Percentiles rank a stretch among this genome's conserved stretches.
Conservation (phyloP, 2,329 filamentous ascomycete genomes). For the Ophiostoma perfectum region DNA sequence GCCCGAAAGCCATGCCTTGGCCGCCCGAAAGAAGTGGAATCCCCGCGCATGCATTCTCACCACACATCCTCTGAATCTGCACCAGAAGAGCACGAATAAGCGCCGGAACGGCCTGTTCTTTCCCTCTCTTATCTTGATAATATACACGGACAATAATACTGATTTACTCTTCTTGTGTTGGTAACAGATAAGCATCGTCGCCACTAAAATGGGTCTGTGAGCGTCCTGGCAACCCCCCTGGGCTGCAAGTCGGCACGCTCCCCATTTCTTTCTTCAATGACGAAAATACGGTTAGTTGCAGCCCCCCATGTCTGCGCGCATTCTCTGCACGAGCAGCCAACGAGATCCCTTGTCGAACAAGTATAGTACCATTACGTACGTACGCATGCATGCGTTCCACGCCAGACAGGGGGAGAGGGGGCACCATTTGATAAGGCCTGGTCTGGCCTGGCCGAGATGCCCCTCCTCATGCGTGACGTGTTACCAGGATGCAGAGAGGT, state of each 20-base stretch:
- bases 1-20: too few relatives aligned
- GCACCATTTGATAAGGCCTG: not conserved
- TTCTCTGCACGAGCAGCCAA: not conserved
- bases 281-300: not conserved
- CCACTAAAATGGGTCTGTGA: constrained; percentile 26
- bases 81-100: not conserved
- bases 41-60: not conserved
- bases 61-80: not conserved
- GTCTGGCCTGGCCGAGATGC: not conserved
- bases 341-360: not conserved
- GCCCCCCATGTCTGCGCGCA: not conserved
- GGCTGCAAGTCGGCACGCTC: not conserved
- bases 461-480: constrained; percentile 11
- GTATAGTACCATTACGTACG: not conserved
- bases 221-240: not conserved
- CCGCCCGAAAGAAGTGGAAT: too few relatives aligned
- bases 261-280: not conserved
- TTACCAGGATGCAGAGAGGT: not conserved
- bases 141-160: not conserved
- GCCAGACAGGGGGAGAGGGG: constrained; percentile 1
- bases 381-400: constrained; percentile 4
- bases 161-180: constrained; percentile 19
- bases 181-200: constrained; percentile 39
- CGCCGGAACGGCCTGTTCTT: not conserved
- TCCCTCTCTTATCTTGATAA: constrained; percentile 9